Conservation (phyloP, 1,139 yeast genomes). For the Diutina siamensis region DNA sequence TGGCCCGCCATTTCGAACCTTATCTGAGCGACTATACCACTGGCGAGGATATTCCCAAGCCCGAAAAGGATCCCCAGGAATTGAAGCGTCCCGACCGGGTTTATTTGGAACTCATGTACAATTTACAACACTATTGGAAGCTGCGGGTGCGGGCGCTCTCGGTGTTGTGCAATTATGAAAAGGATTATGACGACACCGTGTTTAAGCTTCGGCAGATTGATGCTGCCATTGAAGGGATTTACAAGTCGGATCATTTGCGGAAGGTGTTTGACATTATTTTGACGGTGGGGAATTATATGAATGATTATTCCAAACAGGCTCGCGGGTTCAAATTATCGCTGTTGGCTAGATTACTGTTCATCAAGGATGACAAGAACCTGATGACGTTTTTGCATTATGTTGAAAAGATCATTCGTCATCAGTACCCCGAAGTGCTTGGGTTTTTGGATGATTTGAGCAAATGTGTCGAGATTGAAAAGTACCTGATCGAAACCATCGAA, state of each 20-base stretch:
- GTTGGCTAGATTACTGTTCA: slow-evolving; percentile 60
- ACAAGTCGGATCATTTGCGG: slow-evolving; percentile 46
- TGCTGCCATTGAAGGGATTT: slow-evolving; percentile 50
- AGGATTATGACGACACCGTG: slow-evolving; percentile 60
- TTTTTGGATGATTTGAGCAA: slow-evolving; percentile 53
- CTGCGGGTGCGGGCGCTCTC: slow-evolving; percentile 64
- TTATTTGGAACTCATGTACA: slow-evolving; percentile 60
- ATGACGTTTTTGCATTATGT: slow-evolving; percentile 74
- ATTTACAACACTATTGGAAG: slow-evolving; percentile 70
- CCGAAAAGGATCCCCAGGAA: slow-evolving; percentile 67
- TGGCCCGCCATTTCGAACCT: slow-evolving; percentile 60
- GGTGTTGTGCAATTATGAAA: slow-evolving; percentile 50
- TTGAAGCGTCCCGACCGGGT: slow-evolving; percentile 69
- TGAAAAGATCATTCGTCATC: slow-evolving; percentile 56
- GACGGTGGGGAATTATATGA: slow-evolving; percentile 79
- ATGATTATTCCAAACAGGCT: slow-evolving; percentile 68
- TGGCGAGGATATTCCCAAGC: slow-evolving; percentile 26
- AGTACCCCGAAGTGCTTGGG: slow-evolving; percentile 51
- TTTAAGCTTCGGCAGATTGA: slow-evolving; percentile 51
- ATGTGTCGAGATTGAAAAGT: slow-evolving; percentile 48
- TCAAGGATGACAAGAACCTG: slow-evolving; percentile 68
- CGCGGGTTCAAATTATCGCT: slow-evolving; percentile 70
- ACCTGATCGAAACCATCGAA: slow-evolving; percentile 56
- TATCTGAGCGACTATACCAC: slow-evolving; percentile 38
- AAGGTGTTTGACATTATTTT: slow-evolving; percentile 65